Percentiles rank a stretch among this genome's conserved stretches.
Conservation (phyloP, 2,329 filamentous ascomycete species). For the Aspergillus japonicus region DNA sequence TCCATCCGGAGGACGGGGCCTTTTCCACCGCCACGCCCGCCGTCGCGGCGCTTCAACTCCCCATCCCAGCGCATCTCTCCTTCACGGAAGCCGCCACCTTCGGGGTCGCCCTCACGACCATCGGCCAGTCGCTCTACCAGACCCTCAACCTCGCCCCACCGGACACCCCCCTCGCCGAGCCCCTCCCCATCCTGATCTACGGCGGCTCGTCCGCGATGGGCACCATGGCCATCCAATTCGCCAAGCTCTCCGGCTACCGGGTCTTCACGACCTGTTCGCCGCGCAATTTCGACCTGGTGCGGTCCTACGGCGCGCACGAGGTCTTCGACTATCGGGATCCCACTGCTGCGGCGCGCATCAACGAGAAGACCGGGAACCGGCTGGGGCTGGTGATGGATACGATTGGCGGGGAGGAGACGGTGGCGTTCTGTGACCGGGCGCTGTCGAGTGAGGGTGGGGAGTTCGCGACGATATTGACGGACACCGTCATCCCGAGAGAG, state of each 20-base stretch:
- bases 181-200: slow-evolving; percentile 36
- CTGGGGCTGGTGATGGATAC: slow-evolving; percentile 38
- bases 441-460: slow-evolving; percentile 30
- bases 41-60: slow-evolving; percentile 50
- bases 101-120: slow-evolving; percentile 52
- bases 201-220: slow-evolving; percentile 42
- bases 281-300: slow-evolving; percentile 34
- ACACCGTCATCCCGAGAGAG: slow-evolving; percentile 22
- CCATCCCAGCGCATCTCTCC: slow-evolving; percentile 49
- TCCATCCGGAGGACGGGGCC: slow-evolving; percentile 49
- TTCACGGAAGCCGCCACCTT: slow-evolving; percentile 55
- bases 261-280: slow-evolving; percentile 37
- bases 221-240: slow-evolving; percentile 40
- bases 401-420: slow-evolving; percentile 27
- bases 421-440: slow-evolving; percentile 31
- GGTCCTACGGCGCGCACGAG: slow-evolving; percentile 30
- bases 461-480: slow-evolving; percentile 27
- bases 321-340: slow-evolving; percentile 36
- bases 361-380: slow-evolving; percentile 28
- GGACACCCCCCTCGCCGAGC: slow-evolving; percentile 18
- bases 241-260: slow-evolving; percentile 33
- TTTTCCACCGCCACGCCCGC: slow-evolving; percentile 56
- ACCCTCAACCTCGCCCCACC: slow-evolving; percentile 29
- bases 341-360: slow-evolving; percentile 26
- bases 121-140: slow-evolving; percentile 48